Evolutionary conservation across 2,329 filamentous ascomycete genomes (phyloP), one percentile per base, ranked within the genome.

Genomic region (Gaeumannomyces tritici): DNA sequence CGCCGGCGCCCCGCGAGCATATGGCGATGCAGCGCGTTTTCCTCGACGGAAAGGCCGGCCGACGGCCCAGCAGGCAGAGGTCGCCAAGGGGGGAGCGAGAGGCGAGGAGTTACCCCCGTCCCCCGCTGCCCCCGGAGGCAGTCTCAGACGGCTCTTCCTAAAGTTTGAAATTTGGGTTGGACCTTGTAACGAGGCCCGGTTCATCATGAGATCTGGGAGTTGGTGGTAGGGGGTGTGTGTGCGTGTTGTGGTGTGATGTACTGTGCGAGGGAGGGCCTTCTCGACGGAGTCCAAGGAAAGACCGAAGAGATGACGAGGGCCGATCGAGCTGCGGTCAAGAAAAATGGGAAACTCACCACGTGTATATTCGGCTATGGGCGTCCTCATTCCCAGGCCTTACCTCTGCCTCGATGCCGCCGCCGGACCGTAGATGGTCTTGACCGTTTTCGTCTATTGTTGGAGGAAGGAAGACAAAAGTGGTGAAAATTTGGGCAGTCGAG

Each of bases 131-230:
- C 60, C 60, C 66, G 66, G 65, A 64, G 67, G 66, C 65, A 67
- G 71, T 72, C 73, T 76, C 73, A 76, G 72, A 76, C 74, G 74
- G 74, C 74, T 76, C 74, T 76, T 76, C 74, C 74, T 76, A 73
- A 67, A 67, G 63, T n/a, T 51, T 63, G 64, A 69, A 65, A 70
- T 60, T 15, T 61, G 60, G 60, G 60, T 71, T 70, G 70, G 69
- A 74, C 72, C 65, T 31, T 61, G 55, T 61, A 61, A 59, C 65
- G 65, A 64, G 69, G 68, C 70, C 69, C 69, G 66, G 62, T 68
- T 75, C 73, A 76, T 75, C 73, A 75, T 75, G 62, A 65, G 63
- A 64, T 56, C 63, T n/a, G 33, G 51, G 57, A 21, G 18, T 28
- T n/a, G 33, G 51, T 56, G 42, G 18, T 28, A 33, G 31, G 31